phyloP scores from a whole-genome alignment of 768 basidiomycete genomes.

The Mycena sanguinolenta region DNA sequence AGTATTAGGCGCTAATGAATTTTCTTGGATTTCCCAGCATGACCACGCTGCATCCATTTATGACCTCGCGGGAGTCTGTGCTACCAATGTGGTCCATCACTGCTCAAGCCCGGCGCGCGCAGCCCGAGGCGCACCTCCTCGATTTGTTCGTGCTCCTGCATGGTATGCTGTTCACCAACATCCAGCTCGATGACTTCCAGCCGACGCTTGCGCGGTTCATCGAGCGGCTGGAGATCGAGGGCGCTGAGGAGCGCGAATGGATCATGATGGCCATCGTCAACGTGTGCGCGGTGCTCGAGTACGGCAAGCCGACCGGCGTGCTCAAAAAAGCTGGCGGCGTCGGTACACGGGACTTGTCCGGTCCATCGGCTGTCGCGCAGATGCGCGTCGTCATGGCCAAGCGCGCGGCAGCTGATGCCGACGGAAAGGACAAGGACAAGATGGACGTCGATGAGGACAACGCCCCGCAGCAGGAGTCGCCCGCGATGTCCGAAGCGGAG shows the following conservation, averaged over 20 bases:
- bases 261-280: conserved; percentile 96
- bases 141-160: conserved; percentile 94
- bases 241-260: conserved; percentile 90
- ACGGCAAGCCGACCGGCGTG: conserved; percentile 81
- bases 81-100: conserved; percentile 88
- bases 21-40: conserved; percentile 71
- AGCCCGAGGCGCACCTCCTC: conserved; percentile 78
- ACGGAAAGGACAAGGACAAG: conserved; percentile 60
- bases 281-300: conserved; percentile 86
- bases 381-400: conserved; percentile 67
- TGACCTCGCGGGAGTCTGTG: conserved; percentile 90
- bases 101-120: conserved; percentile 78
- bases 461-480: conserved; percentile 49
- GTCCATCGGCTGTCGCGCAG: conserved; percentile 48
- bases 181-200: conserved; percentile 92
- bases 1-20: background rate
- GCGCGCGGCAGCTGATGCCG: conserved; percentile 51
- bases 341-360: conserved; percentile 53
- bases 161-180: conserved; percentile 97
- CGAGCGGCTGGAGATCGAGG: conserved; percentile 88
- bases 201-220: conserved; percentile 86
- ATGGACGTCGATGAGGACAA: conserved; percentile 77
- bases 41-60: conserved; percentile 91
- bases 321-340: conserved; percentile 74
- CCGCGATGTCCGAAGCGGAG: conserved; percentile 48